Base-by-base conservation (phyloP, 2,329 filamentous ascomycete species). In the Penicillium rolfsii region DNA sequence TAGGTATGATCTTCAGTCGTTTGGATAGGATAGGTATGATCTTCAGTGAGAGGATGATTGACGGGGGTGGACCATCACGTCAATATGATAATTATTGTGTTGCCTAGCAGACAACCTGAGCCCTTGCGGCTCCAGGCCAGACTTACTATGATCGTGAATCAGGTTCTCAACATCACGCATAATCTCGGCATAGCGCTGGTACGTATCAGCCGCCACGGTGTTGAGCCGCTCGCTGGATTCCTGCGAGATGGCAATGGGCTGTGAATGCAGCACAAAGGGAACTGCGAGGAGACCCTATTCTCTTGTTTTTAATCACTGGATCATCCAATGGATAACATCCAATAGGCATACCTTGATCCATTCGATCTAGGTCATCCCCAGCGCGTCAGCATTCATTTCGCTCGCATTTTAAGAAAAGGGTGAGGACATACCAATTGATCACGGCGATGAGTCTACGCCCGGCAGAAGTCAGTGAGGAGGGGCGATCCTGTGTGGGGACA, bases 231-330 rank as follows among this genome's bases (percentile, higher is more conserved):
- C 82, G 62, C 86, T 86, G 68, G 87, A 84, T 59, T 85, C 83
- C 65, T 93, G 89, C 71, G 94, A 93, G 45, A 93, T 87, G 22
- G 92, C 92, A 0, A 92, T 96, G 3, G 95, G 95, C 74, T 98
- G 93, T 1, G 94, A 97, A 76, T 97, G 93, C 57, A 99, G 86
- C 41, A 99, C 94, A 74, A 99, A 99, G 0, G 95, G 95, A 0
- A 98, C 94, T 1, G 95, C 95, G 12, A 98, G 83, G 4, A 98
- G 85, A 41, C 90, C 91, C 76, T 80, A 57, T 80, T 56, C 8
- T 35, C 48, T 55, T 40, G 56, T 62, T 7, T n/a, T 9, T 64
- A 72, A 73, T 66, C 52, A 35, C 14, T 1, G 19, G 6, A 19
- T 22, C 40, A 33, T 24, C 28, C 30, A 57, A 36, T 5, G 52